Evolutionary conservation across 495 filamentous ascomycete genomes (phyloP).

Genomic region (Penicillium simplicissimum): DNA sequence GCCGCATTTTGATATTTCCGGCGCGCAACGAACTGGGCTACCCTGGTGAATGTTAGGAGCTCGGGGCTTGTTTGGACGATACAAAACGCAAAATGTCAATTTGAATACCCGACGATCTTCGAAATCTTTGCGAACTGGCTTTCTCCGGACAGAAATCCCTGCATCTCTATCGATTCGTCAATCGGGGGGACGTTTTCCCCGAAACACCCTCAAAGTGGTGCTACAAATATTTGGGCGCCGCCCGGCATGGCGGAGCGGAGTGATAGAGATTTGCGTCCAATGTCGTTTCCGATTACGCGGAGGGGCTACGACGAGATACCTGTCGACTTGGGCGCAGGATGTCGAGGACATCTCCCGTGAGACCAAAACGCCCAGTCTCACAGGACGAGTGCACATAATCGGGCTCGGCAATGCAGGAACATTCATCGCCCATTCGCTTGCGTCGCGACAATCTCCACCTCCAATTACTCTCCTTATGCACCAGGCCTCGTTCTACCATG

Average conservation of each 20-base stretch:
- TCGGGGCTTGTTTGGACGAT: not conserved
- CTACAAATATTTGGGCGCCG: conserved; percentile 32
- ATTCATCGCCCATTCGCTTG: conserved; percentile 62
- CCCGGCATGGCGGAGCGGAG: conserved; percentile 42
- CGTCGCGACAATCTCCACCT: conserved; percentile 56
- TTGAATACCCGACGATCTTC: not conserved
- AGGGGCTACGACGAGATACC: conserved; percentile 13
- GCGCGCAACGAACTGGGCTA: not conserved
- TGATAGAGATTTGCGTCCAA: conserved; percentile 22
- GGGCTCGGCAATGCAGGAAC: conserved; percentile 59
- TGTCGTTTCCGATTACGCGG: conserved; percentile 4
- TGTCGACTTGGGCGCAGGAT: conserved; percentile 40
- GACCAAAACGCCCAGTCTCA: conserved; percentile 27
- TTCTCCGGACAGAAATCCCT: not conserved
- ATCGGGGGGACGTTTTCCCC: conserved; percentile 14
- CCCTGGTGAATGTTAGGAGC: not conserved
- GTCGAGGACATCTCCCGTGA: conserved; percentile 26
- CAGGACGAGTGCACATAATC: conserved; percentile 58
- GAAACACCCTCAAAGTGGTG: conserved; percentile 37
- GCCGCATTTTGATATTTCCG: conserved; percentile 4
- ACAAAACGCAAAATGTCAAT: conserved; percentile 1
- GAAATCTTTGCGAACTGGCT: not conserved
- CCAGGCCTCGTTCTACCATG: conserved; percentile 29
- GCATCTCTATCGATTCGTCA: not conserved
- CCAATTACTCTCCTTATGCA: conserved; percentile 60